phyloP scores from a whole-genome alignment of 192 early-diverging fungal species.

The Rhizoclosmatium globosum region DNA sequence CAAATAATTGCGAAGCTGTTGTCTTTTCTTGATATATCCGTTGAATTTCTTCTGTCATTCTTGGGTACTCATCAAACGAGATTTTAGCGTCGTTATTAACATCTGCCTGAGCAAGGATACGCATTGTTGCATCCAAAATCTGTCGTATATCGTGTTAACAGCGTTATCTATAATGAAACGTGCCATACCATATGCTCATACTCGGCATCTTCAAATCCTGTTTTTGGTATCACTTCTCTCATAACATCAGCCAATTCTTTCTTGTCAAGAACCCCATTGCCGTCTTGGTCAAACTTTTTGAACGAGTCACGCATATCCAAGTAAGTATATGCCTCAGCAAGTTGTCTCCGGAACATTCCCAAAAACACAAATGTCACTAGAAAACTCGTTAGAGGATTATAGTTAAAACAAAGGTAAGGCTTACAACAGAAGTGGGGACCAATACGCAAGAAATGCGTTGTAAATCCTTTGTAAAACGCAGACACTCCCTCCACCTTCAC shows the following conservation, averaged over 20 bases:
- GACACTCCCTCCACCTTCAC: constrained; percentile 63
- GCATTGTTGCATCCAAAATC: constrained; percentile 44
- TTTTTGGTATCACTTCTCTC: constrained; percentile 38
- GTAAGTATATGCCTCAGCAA: constrained; percentile 50
- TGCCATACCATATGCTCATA: constrained; percentile 41
- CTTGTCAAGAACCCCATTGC: constrained; percentile 55
- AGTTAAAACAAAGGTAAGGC: constrained; percentile 9
- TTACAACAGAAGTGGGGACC: constrained; percentile 78
- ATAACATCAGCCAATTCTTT: constrained; percentile 49
- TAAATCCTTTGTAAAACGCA: constrained; percentile 78
- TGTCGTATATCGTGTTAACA: constrained; percentile 7
- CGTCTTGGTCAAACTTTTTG: constrained; percentile 55
- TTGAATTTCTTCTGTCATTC: constrained; percentile 52
- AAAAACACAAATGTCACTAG: constrained; percentile 77
- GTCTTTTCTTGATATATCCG: constrained; percentile 48
- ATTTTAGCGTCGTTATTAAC: constrained; percentile 44
- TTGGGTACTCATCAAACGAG: constrained; percentile 49
- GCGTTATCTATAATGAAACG: background rate
- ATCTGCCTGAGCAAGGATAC: constrained; percentile 47
- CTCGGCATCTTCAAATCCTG: constrained; percentile 24
- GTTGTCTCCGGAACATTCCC: constrained; percentile 61
- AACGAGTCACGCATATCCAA: constrained; percentile 60
- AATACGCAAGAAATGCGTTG: constrained; percentile 78
- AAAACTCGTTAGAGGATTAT: background rate
- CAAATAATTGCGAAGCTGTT: constrained; percentile 19